A percentile compares a stretch with the other conserved stretches of the same genome.
These are phyloP conservation scores for Penicillium sp. DNA, from an alignment of 2,329 filamentous ascomycete species.

Conservation along the genomic window DNA sequence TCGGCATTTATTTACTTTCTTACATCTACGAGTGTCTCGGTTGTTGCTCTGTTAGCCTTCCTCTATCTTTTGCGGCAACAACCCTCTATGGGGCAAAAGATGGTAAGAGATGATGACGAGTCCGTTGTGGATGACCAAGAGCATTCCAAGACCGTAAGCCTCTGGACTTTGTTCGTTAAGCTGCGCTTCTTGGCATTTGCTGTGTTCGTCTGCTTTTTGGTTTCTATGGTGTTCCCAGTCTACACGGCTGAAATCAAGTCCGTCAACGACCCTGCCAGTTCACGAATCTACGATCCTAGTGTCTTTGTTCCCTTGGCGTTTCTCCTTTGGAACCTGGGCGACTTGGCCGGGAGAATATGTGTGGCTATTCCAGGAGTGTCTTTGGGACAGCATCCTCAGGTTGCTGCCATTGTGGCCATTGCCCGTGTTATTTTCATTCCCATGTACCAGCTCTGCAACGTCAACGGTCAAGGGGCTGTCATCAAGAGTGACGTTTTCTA, in stretches of 20 bases:
- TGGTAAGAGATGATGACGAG: slow-evolving; percentile 13
- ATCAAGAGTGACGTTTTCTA: slow-evolving; percentile 86
- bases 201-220: slow-evolving; percentile 74
- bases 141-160: slow-evolving; percentile 50
- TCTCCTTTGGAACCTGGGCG: slow-evolving; percentile 89
- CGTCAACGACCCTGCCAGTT: slow-evolving; percentile 40
- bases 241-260: slow-evolving; percentile 71
- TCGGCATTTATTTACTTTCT: slow-evolving; percentile 90
- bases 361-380: slow-evolving; percentile 58
- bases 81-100: slow-evolving; percentile 9
- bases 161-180: slow-evolving; percentile 70
- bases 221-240: slow-evolving; percentile 94
- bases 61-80: slow-evolving; percentile 64
- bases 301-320: slow-evolving; percentile 89
- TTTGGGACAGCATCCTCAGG: slow-evolving; percentile 60
- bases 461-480: slow-evolving; percentile 70
- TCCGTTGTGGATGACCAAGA: slow-evolving; percentile 11
- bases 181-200: slow-evolving; percentile 74
- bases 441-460: slow-evolving; percentile 85
- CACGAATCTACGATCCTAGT: slow-evolving; percentile 63
- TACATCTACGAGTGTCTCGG: slow-evolving; percentile 75
- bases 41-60: slow-evolving; percentile 69
- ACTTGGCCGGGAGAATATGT: slow-evolving; percentile 71
- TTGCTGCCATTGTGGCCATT: slow-evolving; percentile 67
- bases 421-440: slow-evolving; percentile 71